A percentile compares a stretch with the other conserved stretches of the same genome.
phyloP scores from a whole-genome alignment of 164 flowering plant species.

The Liquidambar formosana region DNA sequence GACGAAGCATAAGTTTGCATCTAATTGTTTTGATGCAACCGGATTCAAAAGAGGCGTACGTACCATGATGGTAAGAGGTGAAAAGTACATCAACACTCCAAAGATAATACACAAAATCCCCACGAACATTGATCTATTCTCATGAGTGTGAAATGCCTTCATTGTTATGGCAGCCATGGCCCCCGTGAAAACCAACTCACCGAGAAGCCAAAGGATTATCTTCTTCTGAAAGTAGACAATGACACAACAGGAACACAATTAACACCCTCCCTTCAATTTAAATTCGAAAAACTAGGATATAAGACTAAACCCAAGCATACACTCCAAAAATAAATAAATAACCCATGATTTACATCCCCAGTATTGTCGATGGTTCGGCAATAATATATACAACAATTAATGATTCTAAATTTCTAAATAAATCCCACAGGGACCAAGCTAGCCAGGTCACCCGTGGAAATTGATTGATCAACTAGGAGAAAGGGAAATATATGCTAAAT shows the following conservation, averaged over 20 bases:
- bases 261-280: no score
- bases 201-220: constrained; percentile 4
- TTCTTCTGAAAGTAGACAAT: constrained; percentile 26
- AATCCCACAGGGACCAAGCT: no score
- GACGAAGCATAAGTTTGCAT: background rate
- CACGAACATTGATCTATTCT: constrained; percentile 38
- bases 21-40: background rate
- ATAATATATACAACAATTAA: no score
- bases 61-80: constrained; percentile 63
- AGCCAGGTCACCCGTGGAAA: no score
- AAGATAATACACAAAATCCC: constrained; percentile 55
- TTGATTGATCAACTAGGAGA: no score
- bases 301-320: no score
- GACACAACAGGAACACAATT: background rate
- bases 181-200: constrained; percentile 30
- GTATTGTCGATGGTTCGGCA: no score
- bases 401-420: no score
- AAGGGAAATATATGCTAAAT: no score
- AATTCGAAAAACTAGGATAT: background rate
- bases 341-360: no score
- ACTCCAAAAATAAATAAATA: no score
- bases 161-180: constrained; percentile 27
- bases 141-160: constrained; percentile 19
- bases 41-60: background rate
- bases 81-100: constrained; percentile 58